Conservation (phyloP, 441 rosid species). For the Erodium moschatum region DNA sequence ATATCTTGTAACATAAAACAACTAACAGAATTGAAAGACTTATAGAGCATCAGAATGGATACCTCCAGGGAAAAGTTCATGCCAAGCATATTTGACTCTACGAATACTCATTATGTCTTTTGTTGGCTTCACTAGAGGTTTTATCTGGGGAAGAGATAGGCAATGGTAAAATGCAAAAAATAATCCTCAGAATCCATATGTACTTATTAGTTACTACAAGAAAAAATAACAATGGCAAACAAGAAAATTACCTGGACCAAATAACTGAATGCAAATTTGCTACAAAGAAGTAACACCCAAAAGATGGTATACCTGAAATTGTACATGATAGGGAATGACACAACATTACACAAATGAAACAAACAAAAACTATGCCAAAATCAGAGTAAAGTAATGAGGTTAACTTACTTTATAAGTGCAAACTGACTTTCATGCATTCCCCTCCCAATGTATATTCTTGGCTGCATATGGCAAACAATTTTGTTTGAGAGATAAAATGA, state of each 20-base stretch:
- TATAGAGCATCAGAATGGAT: conserved; percentile 16
- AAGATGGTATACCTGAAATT: conserved; percentile 75
- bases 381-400: conserved; percentile 12
- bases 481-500: conserved; percentile 23
- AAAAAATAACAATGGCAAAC: conserved; percentile 14
- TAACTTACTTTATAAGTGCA: conserved; percentile 78
- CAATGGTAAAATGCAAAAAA: conserved; percentile 15
- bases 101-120: conserved; percentile 68
- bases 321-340: not conserved
- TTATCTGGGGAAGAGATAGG: conserved; percentile 39
- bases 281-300: conserved; percentile 68
- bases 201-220: not conserved
- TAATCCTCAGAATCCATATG: not conserved
- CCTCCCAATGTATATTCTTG: conserved; percentile 87
- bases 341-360: not conserved
- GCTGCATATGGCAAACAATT: conserved; percentile 44
- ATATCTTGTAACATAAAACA: conserved; percentile 17
- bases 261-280: conserved; percentile 71
- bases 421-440: conserved; percentile 99
- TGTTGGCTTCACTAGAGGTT: conserved; percentile 87
- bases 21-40: conserved; percentile 14
- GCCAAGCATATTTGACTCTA: conserved; percentile 68
- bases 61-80: conserved; percentile 86
- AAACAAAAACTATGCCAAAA: conserved; percentile 9
- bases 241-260: conserved; percentile 77